Base-by-base conservation (phyloP, 2,329 filamentous ascomycete genomes). In the Claviceps sorghi region DNA sequence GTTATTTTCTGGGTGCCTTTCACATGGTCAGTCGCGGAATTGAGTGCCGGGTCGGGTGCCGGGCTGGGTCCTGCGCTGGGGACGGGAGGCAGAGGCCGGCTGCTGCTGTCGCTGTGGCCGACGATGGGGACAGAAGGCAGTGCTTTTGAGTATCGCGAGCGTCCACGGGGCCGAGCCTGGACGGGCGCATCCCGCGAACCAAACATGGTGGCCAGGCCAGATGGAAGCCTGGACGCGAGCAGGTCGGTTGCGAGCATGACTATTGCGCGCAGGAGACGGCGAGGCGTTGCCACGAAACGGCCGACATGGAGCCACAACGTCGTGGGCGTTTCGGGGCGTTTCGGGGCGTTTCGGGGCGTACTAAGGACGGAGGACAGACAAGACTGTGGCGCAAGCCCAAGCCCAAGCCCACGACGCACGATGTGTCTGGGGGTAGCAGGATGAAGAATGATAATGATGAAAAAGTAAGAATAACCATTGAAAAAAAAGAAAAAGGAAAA, bases 121-220 rank as follows among this genome's bases (percentile, higher is more conserved):
- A 56, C 58, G 51, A 57, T 57, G 51, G 77, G 75, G 60, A 74
- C 73, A 52, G 70, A 67, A 36, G 77, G 77, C 57, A 80, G 67
- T 36, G 75, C 76, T 66, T 80, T 80, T 61, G 77, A 79, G 65
- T 77, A 78, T 62, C 76, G 75, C 58, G 77, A 79, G 52, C 69
- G 67, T 59, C 74, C 74, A 56, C 61, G 64, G 8, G 49, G 60
- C 38, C 38, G 21, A 41, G 46, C 13, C 43, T 50, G 13, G 17
- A 26, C 42, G 36, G 45, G 26, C 44, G 19, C 15, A 36, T 17
- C 26, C 43, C 29, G 50, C 21, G 53, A 30, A 19, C 52, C 26
- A 50, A 57, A 43, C 54, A 55, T 54, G 26, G 11, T 45, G 46
- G 22, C 21, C 17, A 21, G 10, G 41, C 41, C 19, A 43, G 41